A percentile compares a stretch with the other conserved stretches of the same genome.
These are phyloP conservation scores for Candida xiaguanensis DNA, from an alignment of 805 yeast species.

Conservation along the genomic window DNA sequence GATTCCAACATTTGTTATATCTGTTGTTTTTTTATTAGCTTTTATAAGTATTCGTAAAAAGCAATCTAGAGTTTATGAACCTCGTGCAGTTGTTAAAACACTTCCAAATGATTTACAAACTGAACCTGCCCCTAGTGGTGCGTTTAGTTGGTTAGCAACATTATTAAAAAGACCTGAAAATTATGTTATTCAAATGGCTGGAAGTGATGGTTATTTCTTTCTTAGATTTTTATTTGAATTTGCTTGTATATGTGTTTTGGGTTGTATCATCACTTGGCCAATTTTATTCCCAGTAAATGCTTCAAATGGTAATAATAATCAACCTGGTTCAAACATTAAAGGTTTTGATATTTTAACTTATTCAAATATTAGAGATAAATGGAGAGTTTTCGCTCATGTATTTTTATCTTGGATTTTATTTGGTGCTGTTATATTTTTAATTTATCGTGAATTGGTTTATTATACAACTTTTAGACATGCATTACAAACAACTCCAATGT, in stretches of 20 bases:
- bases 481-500: slow-evolving; percentile 66
- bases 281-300: slow-evolving; percentile 72
- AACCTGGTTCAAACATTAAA: slow-evolving; percentile 11
- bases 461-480: slow-evolving; percentile 72
- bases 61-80: slow-evolving; percentile 49
- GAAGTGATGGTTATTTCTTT: slow-evolving; percentile 75
- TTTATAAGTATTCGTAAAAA: slow-evolving; percentile 42
- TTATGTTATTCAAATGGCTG: slow-evolving; percentile 63
- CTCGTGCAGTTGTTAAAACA: slow-evolving; percentile 43
- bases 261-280: slow-evolving; percentile 60
- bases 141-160: slow-evolving; percentile 52
- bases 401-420: slow-evolving; percentile 73
- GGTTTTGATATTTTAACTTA: slow-evolving; percentile 68
- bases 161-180: slow-evolving; percentile 54
- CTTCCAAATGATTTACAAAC: slow-evolving; percentile 44
- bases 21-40: slow-evolving; percentile 35
- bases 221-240: slow-evolving; percentile 61
- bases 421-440: slow-evolving; percentile 59
- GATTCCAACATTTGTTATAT: slow-evolving; percentile 41
- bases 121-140: slow-evolving; percentile 42
- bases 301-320: slow-evolving; percentile 52
- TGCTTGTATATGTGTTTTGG: slow-evolving; percentile 47
- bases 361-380: slow-evolving; percentile 58
- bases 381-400: slow-evolving; percentile 70
- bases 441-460: slow-evolving; percentile 71